Percentiles rank a stretch among this genome's conserved stretches.
Conservation (phyloP, 768 basidiomycete genomes). For the Pholiota conissans region DNA sequence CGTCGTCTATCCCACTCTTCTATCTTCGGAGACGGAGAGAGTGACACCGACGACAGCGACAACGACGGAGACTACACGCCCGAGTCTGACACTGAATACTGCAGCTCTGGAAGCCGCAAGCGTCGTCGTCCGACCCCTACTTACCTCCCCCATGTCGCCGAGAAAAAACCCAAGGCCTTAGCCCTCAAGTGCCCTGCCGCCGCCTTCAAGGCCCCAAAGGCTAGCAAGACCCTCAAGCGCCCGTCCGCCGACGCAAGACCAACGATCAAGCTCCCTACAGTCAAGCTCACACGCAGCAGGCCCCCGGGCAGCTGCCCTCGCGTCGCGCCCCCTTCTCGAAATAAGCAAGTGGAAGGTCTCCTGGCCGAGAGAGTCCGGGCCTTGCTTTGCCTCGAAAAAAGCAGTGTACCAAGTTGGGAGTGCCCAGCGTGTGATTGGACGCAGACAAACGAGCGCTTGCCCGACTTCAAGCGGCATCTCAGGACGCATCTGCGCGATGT, state of each 20-base stretch:
- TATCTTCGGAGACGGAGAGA: conserved; percentile 17
- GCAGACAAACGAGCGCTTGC: conserved; percentile 49
- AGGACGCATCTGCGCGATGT: conserved; percentile 48
- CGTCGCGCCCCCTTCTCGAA: conserved; percentile 41
- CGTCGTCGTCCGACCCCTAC: not conserved
- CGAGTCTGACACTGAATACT: conserved; percentile 26
- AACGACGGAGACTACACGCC: conserved; percentile 36
- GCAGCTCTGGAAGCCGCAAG: not conserved
- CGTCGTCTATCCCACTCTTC: not conserved
- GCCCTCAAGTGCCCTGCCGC: too few relatives aligned
- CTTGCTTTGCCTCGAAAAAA: conserved; percentile 16
- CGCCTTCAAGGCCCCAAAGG: too few relatives aligned
- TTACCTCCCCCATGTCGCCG: not conserved
- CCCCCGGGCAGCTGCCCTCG: conserved; percentile 27
- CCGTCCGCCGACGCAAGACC: not conserved
- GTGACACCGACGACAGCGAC: conserved; percentile 38
- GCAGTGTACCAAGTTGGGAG: conserved; percentile 28
- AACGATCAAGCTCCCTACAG: not conserved
- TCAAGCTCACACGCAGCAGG: not conserved
- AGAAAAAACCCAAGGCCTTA: not conserved
- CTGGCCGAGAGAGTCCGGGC: conserved; percentile 18
- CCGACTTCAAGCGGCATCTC: conserved; percentile 62
- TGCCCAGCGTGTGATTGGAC: conserved; percentile 51
- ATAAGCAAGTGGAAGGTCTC: conserved; percentile 36
- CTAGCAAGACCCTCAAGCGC: not conserved